Base-by-base conservation (phyloP, 495 filamentous ascomycete genomes). In the Penicillium tannophilum region DNA sequence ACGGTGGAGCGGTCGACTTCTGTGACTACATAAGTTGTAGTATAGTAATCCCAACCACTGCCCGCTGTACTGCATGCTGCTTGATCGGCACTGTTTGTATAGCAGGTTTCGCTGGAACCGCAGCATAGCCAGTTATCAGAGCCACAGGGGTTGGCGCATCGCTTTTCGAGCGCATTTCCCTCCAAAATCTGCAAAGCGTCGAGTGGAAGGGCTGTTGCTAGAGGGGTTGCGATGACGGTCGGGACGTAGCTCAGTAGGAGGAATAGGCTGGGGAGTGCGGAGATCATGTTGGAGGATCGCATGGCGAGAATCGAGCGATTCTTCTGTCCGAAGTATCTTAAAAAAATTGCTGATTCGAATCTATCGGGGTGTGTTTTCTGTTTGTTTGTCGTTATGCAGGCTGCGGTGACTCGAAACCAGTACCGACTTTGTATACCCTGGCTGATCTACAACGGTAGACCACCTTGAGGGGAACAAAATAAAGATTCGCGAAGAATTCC, bases 91-190 rank as follows among this genome's bases (percentile, higher is more conserved):
- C 68, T 62, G 68, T 88, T 84, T 39, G 88, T 91, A 64, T 71
- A 79, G 79, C 91, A 95, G 19, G 76, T 64, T 56, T 88, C 67
- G 53, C 76, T 80, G 10, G 73, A 64, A 12, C 66, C 62, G 69
- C 92, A 95, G 79, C 91, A 94, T 59, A 88, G 78, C 74, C 86
- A 79, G 58, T 77, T 77, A 54, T 83, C 73, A 57, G 75, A 86
- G 46, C 91, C 91, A 69, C 91, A 96, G 43, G 79, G 79, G 44
- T 84, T 84, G 2, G 74, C 73, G 71, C 90, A 93, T 41, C 76
- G 73, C 61, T 79, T 75, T 59, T 80, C 75, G 35, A 76, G 64
- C 1, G 19, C 39, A 20, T 55, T 43, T 20, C 60, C 63, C 24
- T 69, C 64, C 10, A 61, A n/a, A 17, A n/a, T 8, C 14, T 49